A percentile compares a stretch with the other conserved stretches of the same genome.
phyloP scores from a whole-genome alignment of 2,329 filamentous ascomycete genomes.

The Colletotrichum magnum region DNA sequence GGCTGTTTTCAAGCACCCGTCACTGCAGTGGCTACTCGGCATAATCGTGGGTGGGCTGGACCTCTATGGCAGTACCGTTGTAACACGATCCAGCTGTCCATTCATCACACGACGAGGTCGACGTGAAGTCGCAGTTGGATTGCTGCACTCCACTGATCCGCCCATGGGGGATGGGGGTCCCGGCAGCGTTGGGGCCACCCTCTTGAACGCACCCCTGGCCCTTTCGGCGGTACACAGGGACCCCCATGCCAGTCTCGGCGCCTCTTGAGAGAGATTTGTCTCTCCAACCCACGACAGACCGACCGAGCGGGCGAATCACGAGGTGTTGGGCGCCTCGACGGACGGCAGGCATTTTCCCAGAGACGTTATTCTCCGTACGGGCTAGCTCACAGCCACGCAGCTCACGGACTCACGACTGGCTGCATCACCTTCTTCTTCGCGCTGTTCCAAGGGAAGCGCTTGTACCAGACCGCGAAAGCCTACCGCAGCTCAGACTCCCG shows the following conservation, averaged over 20 bases:
- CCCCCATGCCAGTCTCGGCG: slow-evolving; percentile 32
- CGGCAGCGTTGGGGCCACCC: background rate
- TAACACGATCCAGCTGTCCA: background rate
- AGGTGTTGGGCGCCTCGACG: background rate
- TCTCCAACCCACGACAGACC: slow-evolving; percentile 6
- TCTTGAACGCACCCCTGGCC: background rate
- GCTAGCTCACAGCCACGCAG: slow-evolving; percentile 9
- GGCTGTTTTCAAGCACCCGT: background rate
- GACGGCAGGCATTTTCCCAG: slow-evolving; percentile 20
- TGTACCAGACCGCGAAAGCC: slow-evolving; percentile 15
- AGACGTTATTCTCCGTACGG: slow-evolving; percentile 24
- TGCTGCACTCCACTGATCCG: slow-evolving; percentile 32
- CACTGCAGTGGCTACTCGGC: no score
- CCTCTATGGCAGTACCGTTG: slow-evolving; percentile 15
- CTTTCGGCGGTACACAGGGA: slow-evolving; percentile 6
- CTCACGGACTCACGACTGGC: slow-evolving; percentile 22
- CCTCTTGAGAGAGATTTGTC: slow-evolving; percentile 27
- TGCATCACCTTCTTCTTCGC: slow-evolving; percentile 28
- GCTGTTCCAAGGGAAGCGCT: slow-evolving; percentile 24
- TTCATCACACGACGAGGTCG: background rate
- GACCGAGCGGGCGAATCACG: slow-evolving; percentile 4
- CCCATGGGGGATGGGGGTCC: slow-evolving; percentile 28
- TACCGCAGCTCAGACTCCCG: slow-evolving; percentile 22
- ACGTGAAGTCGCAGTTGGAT: background rate
- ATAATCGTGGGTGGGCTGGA: background rate